Evolutionary conservation across 495 filamentous ascomycete genomes (phyloP).

Genomic region (Chlorociboria aeruginascens): DNA sequence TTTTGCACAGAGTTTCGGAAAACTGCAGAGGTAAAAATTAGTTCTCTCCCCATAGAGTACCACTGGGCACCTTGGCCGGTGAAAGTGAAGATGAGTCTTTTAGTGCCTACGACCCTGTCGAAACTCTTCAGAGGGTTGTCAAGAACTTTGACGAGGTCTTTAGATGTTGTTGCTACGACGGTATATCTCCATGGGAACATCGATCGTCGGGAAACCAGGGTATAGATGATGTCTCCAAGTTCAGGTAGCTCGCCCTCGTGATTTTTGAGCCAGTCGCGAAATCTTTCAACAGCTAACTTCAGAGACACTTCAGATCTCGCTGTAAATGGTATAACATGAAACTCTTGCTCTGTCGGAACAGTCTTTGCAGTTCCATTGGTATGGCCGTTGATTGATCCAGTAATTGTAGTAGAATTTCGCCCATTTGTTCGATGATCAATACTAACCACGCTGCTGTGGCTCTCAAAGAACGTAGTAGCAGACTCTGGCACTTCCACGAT

Average conservation of each 20-base stretch:
- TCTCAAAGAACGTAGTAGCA: not conserved
- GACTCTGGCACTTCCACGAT: constrained; percentile 32
- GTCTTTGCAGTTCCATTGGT: constrained; percentile 26
- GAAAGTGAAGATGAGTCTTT: constrained; percentile 8
- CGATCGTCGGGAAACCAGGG: not conserved
- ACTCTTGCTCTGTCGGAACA: not conserved
- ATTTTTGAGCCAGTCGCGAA: not conserved
- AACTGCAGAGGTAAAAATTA: not conserved
- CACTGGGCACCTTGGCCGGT: constrained; percentile 32
- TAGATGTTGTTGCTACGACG: not conserved
- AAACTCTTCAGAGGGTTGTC: not conserved
- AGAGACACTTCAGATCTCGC: not conserved
- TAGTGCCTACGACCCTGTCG: not conserved
- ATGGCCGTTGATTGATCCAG: not conserved
- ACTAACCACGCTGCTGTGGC: not conserved
- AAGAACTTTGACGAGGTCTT: not conserved
- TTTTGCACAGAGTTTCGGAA: constrained; percentile 2
- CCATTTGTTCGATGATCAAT: not conserved
- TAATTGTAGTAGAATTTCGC: not conserved
- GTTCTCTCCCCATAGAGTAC: constrained; percentile 38
- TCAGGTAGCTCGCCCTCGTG: not conserved
- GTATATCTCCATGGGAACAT: not conserved
- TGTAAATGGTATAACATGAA: not conserved
- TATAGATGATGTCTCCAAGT: not conserved
- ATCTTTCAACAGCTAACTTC: not conserved